A percentile compares a stretch with the other conserved stretches of the same genome.
These are phyloP conservation scores for Mycena galopus DNA, from an alignment of 768 basidiomycete species.

Conservation along the genomic window DNA sequence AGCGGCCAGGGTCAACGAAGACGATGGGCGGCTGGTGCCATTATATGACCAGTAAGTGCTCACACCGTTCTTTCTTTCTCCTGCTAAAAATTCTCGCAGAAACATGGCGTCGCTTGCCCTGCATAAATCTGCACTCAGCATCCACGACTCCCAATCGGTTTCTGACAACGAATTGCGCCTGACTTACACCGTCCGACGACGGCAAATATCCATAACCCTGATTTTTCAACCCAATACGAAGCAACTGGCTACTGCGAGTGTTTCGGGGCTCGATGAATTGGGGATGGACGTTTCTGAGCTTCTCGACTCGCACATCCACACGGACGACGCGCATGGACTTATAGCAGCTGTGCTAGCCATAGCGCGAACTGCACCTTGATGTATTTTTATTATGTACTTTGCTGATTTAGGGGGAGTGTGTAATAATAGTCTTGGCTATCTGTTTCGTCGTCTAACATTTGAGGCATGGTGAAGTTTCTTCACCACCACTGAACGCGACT, in stretches of 20 bases:
- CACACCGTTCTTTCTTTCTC: neutral
- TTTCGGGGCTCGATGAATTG: slow-evolving; percentile 62
- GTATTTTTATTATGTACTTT: neutral
- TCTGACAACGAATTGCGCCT: slow-evolving; percentile 86
- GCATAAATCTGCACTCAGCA: slow-evolving; percentile 71
- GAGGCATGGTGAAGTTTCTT: no score
- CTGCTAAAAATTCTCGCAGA: slow-evolving; percentile 50
- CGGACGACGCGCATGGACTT: slow-evolving; percentile 75
- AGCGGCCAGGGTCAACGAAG: slow-evolving; percentile 66
- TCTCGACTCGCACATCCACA: slow-evolving; percentile 71
- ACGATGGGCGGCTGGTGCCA: slow-evolving; percentile 73
- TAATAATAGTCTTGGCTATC: no score
- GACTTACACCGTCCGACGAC: slow-evolving; percentile 66
- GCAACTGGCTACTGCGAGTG: slow-evolving; percentile 70
- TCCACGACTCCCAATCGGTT: slow-evolving; percentile 68
- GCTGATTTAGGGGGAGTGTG: neutral
- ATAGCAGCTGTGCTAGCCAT: slow-evolving; percentile 71
- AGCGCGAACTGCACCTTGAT: slow-evolving; percentile 45
- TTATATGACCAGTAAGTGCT: slow-evolving; percentile 77
- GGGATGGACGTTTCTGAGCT: slow-evolving; percentile 71
- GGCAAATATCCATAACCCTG: slow-evolving; percentile 64
- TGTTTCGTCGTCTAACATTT: no score
- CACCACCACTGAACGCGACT: no score
- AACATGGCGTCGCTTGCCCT: slow-evolving; percentile 76
- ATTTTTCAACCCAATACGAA: slow-evolving; percentile 81